These are phyloP conservation scores for Suaeda aralocaspica DNA, from an alignment of 148 eudicot species.

Conservation along the genomic window DNA sequence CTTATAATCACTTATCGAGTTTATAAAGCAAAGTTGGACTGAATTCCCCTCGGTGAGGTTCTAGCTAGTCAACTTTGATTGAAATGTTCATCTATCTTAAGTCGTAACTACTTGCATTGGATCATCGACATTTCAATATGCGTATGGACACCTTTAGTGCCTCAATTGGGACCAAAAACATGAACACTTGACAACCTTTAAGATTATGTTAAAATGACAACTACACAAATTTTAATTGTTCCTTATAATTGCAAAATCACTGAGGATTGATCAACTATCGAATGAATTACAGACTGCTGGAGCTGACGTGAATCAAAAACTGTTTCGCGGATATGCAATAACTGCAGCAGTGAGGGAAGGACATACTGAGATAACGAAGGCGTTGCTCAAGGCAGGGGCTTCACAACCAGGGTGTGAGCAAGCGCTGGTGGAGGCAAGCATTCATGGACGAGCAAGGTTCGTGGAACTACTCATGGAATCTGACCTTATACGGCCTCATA, in stretches of 20 bases:
- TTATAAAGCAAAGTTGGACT: too few relatives aligned
- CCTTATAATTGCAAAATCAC: too few relatives aligned
- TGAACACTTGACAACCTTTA: neutral
- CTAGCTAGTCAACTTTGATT: too few relatives aligned
- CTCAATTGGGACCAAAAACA: neutral
- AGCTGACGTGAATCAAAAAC: constrained; percentile 86
- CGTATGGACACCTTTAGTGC: neutral
- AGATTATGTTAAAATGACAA: neutral
- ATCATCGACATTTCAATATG: neutral
- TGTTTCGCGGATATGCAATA: constrained; percentile 75
- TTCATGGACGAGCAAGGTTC: constrained; percentile 56
- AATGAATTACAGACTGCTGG: constrained; percentile 58
- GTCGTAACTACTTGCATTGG: neutral
- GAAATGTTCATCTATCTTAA: too few relatives aligned
- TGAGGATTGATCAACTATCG: too few relatives aligned
- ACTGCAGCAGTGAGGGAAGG: constrained; percentile 87
- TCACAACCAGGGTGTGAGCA: constrained; percentile 96
- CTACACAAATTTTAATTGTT: neutral
- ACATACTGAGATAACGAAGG: constrained; percentile 68
- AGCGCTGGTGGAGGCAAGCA: constrained; percentile 83
- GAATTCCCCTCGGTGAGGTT: too few relatives aligned
- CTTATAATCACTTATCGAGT: too few relatives aligned
- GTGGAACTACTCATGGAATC: constrained; percentile 66
- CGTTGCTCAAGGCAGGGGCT: constrained; percentile 79
- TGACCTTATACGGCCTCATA: constrained; percentile 78